Percentiles rank a stretch among this genome's conserved stretches.
phyloP scores from a whole-genome alignment of 352 stramenopile genomes.

The Phytophthora fragariaefolia region DNA sequence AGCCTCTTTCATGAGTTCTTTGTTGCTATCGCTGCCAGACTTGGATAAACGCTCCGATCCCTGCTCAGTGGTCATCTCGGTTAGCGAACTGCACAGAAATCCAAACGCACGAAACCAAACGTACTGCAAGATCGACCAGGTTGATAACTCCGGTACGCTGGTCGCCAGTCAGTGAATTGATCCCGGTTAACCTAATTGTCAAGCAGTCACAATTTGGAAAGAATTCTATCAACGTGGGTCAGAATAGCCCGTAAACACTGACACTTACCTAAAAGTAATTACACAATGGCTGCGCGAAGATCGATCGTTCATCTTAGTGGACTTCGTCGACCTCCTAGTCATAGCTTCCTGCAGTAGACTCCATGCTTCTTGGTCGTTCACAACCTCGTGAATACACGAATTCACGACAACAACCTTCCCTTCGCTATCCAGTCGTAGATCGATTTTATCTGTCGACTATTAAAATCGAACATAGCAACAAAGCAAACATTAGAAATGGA shows the following conservation, averaged over 20 bases:
- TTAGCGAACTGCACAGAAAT: too few relatives aligned
- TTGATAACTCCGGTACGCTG: constrained; percentile 73
- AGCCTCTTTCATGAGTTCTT: constrained; percentile 85
- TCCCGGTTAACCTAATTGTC: constrained; percentile 53
- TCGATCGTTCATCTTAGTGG: constrained; percentile 85
- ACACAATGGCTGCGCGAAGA: constrained; percentile 89
- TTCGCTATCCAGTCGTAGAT: constrained; percentile 70
- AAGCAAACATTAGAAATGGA: constrained; percentile 1
- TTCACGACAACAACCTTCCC: constrained; percentile 74
- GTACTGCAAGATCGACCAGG: constrained; percentile 81
- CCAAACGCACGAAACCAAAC: too few relatives aligned
- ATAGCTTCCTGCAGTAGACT: constrained; percentile 69
- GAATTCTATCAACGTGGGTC: background rate
- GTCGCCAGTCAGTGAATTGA: constrained; percentile 65
- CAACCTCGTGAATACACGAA: constrained; percentile 61
- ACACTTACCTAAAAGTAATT: constrained; percentile 76
- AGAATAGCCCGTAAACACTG: background rate
- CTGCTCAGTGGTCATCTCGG: constrained; percentile 26
- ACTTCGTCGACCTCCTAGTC: constrained; percentile 73
- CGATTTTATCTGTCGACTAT: constrained; percentile 72
- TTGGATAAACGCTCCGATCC: constrained; percentile 87
- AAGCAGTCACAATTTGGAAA: background rate
- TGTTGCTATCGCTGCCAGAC: constrained; percentile 76
- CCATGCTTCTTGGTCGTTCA: constrained; percentile 70
- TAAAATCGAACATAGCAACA: background rate